A percentile compares a stretch with the other conserved stretches of the same genome.
These are phyloP conservation scores for Keithomyces neogunnii DNA, from an alignment of 2,329 filamentous ascomycete genomes.

Conservation along the genomic window DNA sequence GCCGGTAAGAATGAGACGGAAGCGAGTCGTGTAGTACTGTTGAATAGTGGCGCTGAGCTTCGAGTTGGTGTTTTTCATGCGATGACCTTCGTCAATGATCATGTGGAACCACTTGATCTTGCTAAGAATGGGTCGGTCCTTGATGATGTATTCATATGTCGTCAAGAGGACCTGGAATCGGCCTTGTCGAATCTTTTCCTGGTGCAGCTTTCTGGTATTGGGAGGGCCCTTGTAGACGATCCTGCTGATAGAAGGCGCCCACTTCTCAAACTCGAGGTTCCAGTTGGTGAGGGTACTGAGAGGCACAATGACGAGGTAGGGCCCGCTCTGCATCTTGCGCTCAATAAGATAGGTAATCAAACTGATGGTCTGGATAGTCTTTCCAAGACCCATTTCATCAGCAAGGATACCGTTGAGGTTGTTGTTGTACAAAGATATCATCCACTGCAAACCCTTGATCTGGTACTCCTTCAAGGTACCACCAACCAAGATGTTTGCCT, in stretches of 20 bases:
- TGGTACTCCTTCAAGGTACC: conserved; percentile 96
- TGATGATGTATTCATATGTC: conserved; percentile 99
- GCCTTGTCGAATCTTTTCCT: conserved; percentile 88
- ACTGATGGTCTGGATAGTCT: conserved; percentile 98
- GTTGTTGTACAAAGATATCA: conserved; percentile 99
- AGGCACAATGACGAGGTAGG: conserved; percentile 93
- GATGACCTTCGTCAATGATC: conserved; percentile 98
- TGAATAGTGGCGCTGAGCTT: conserved; percentile 94
- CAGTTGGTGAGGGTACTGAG: conserved; percentile 97
- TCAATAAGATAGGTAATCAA: conserved; percentile 96
- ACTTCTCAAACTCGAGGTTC: conserved; percentile 98
- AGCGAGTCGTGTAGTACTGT: conserved; percentile 89
- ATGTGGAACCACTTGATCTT: conserved; percentile 99
- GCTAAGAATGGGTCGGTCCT: conserved; percentile 86
- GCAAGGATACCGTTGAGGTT: conserved; percentile 98
- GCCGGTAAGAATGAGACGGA: conserved; percentile 93
- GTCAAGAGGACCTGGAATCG: conserved; percentile 94
- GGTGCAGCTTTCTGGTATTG: conserved; percentile 76
- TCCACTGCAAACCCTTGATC: conserved; percentile 97
- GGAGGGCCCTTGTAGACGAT: conserved; percentile 98
- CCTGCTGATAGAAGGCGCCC: conserved; percentile 78
- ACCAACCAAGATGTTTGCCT: conserved; percentile 81
- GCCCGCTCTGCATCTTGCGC: conserved; percentile 83
- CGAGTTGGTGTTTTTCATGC: conserved; percentile 97
- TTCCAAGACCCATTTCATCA: conserved; percentile 99